Percentiles rank a stretch among this genome's conserved stretches.
Conservation (phyloP, 176 grass and related monocot species). For the Paspalum notatum region DNA sequence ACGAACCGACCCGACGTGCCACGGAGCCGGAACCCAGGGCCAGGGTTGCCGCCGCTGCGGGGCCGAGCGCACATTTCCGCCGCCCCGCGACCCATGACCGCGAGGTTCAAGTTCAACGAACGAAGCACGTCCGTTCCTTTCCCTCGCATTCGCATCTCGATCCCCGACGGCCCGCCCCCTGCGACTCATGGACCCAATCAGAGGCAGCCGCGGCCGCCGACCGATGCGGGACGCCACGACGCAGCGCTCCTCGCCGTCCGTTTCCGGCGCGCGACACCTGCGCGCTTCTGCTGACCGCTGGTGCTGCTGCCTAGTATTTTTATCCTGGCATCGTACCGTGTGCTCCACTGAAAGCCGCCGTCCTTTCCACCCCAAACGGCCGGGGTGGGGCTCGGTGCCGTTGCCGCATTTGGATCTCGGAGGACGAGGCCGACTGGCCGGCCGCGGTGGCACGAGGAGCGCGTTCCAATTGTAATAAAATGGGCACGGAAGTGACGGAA, state of each 20-base stretch:
- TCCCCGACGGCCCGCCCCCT: no score
- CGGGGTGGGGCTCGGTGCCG: neutral
- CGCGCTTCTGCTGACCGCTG: neutral
- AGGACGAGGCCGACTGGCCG: neutral
- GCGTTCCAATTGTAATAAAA: conserved; percentile 40
- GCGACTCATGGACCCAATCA: conserved; percentile 5
- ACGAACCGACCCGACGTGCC: conserved; percentile 5
- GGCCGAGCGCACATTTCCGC: neutral
- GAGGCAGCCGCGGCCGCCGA: neutral
- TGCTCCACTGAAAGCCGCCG: neutral
- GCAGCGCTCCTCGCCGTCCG: conserved; percentile 22
- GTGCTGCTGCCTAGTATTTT: neutral
- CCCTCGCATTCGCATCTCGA: neutral
- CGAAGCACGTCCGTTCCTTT: conserved; percentile 31
- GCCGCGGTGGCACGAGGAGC: conserved; percentile 5
- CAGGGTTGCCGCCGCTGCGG: neutral
- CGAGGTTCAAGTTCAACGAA: conserved; percentile 23
- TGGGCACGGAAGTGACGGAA: neutral
- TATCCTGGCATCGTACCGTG: neutral
- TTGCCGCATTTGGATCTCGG: no score
- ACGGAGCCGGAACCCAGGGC: neutral
- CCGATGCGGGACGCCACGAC: neutral
- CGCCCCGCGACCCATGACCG: neutral
- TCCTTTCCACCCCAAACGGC: neutral
- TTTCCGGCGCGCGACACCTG: conserved; percentile 20